Conservation (phyloP, 345 rosid genomes). For the Chamaenerion angustifolium region DNA sequence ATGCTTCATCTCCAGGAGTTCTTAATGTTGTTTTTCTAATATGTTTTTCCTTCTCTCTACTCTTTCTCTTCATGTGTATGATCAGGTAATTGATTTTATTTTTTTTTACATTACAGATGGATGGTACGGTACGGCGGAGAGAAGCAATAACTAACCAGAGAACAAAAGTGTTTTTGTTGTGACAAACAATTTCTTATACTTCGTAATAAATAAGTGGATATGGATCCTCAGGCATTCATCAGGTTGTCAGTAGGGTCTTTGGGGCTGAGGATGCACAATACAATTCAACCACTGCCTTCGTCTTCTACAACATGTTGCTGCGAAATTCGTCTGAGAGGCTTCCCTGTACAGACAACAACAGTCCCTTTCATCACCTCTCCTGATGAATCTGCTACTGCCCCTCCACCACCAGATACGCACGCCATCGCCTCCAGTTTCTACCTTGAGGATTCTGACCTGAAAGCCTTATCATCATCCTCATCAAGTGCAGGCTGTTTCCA, state of each 20-base stretch:
- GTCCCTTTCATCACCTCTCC: constrained; percentile 61
- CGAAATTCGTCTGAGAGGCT: constrained; percentile 80
- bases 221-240: constrained; percentile 96
- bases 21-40: no score
- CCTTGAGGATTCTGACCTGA: constrained; percentile 81
- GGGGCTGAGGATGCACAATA: constrained; percentile 56
- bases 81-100: no score
- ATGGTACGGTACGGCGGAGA: no score
- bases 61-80: no score
- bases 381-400: constrained; percentile 14
- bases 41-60: no score
- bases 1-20: no score
- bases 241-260: constrained; percentile 78
- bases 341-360: constrained; percentile 64
- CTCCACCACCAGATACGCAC: constrained; percentile 50
- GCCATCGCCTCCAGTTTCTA: constrained; percentile 73
- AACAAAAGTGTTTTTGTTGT: no score
- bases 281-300: constrained; percentile 24
- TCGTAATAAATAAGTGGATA: no score
- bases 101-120: no score
- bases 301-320: constrained; percentile 41
- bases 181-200: no score
- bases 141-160: no score
- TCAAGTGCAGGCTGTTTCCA: constrained; percentile 50
- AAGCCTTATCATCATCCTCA: constrained; percentile 54